phyloP scores from a whole-genome alignment of 83 land plant species.

The Larix sibirica region DNA sequence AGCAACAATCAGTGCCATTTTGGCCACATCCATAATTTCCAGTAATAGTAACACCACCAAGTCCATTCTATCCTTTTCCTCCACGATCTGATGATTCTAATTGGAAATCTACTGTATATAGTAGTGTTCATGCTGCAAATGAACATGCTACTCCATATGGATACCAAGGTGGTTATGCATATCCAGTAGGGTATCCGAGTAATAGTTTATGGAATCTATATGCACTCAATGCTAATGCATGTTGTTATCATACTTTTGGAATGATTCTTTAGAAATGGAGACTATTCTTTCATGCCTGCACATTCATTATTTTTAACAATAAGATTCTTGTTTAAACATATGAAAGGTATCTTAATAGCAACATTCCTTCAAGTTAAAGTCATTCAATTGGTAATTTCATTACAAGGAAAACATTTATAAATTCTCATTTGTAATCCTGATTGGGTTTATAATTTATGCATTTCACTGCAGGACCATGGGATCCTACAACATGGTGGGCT shows the following conservation, averaged over 20 bases:
- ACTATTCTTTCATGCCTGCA: background rate
- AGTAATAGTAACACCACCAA: background rate
- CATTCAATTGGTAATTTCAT: background rate
- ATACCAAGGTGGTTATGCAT: slow-evolving; percentile 24
- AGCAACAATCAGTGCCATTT: slow-evolving; percentile 16
- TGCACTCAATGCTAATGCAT: background rate
- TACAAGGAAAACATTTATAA: background rate
- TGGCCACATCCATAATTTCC: slow-evolving; percentile 20
- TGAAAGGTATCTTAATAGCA: too few relatives aligned
- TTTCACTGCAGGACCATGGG: too few relatives aligned
- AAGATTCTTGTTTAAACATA: too few relatives aligned
- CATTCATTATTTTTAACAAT: background rate
- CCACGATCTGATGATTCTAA: slow-evolving; percentile 13
- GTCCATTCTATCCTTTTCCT: slow-evolving; percentile 23
- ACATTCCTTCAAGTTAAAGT: too few relatives aligned
- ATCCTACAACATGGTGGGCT: slow-evolving; percentile 27
- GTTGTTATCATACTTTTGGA: background rate
- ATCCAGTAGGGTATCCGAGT: slow-evolving; percentile 34
- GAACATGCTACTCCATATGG: too few relatives aligned
- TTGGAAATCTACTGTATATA: slow-evolving; percentile 13
- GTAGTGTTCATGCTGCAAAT: slow-evolving; percentile 12
- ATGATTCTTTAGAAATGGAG: background rate
- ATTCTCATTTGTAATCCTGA: background rate
- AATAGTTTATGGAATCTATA: slow-evolving; percentile 1
- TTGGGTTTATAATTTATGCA: background rate